These are phyloP conservation scores for Stemphylium lycopersici DNA, from an alignment of 2,329 filamentous ascomycete genomes.

Conservation along the genomic window DNA sequence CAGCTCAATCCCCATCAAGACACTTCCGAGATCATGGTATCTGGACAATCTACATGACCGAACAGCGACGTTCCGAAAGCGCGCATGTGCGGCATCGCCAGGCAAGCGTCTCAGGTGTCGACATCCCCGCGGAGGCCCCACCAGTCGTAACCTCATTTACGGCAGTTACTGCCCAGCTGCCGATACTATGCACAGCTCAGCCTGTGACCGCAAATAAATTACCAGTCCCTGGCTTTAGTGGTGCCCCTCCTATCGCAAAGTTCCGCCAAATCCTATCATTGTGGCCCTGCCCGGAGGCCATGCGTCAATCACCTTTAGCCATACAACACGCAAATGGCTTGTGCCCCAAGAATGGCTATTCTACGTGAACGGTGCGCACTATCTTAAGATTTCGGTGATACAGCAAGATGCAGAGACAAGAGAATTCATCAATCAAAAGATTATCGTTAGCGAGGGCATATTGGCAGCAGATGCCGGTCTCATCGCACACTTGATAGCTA, in stretches of 20 bases:
- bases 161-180: slow-evolving; percentile 13
- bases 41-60: background rate
- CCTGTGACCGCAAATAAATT: slow-evolving; percentile 2
- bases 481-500: background rate
- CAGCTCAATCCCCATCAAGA: too few species aligned
- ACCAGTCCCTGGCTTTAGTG: background rate
- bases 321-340: slow-evolving; percentile 4
- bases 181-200: slow-evolving; percentile 1
- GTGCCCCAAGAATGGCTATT: background rate
- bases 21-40: too few species aligned
- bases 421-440: background rate
- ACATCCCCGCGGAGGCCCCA: slow-evolving; percentile 8
- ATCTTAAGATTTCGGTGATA: background rate
- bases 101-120: background rate
- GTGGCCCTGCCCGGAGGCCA: background rate
- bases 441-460: background rate
- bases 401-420: background rate
- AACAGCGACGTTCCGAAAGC: background rate
- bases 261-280: background rate
- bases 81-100: background rate
- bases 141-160: slow-evolving; percentile 3
- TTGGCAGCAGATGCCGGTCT: background rate
- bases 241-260: background rate
- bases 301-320: slow-evolving; percentile 2
- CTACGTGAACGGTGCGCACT: background rate